Evolutionary conservation across 2,329 filamentous ascomycete species (phyloP).

Genomic region (Bipolaris victoriae): DNA sequence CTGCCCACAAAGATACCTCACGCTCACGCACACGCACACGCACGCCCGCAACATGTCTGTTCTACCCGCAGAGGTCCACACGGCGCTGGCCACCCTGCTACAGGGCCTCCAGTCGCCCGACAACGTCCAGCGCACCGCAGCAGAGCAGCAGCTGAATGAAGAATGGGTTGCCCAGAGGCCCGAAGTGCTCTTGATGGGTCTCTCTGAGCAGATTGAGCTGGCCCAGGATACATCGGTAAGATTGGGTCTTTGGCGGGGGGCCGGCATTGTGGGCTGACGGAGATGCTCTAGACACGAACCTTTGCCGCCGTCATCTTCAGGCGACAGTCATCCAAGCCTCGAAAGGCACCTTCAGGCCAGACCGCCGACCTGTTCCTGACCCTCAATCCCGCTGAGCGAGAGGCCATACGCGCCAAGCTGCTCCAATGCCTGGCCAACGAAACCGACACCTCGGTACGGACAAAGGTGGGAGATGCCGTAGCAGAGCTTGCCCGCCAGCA

Average conservation of each 20-base stretch:
- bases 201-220: conserved; percentile 87
- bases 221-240: conserved; percentile 74
- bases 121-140: conserved; percentile 81
- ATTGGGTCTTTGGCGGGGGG: neutral
- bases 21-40: conserved; percentile 1
- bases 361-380: conserved; percentile 86
- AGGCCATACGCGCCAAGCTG: conserved; percentile 82
- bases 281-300: conserved; percentile 71
- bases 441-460: conserved; percentile 74
- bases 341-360: conserved; percentile 72
- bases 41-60: conserved; percentile 71
- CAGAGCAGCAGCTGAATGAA: conserved; percentile 87
- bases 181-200: conserved; percentile 88
- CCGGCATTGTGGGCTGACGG: conserved; percentile 9
- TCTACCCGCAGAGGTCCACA: conserved; percentile 81
- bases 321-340: conserved; percentile 86
- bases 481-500: conserved; percentile 96
- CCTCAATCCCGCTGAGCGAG: conserved; percentile 73
- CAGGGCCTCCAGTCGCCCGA: conserved; percentile 88
- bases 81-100: conserved; percentile 84
- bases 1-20: conserved; percentile 23
- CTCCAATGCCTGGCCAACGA: conserved; percentile 78
- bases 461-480: conserved; percentile 97
- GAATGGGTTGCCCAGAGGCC: conserved; percentile 86
- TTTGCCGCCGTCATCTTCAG: conserved; percentile 95